Conservation (phyloP, 495 filamentous ascomycete species). For the Neurospora sublineolata region DNA sequence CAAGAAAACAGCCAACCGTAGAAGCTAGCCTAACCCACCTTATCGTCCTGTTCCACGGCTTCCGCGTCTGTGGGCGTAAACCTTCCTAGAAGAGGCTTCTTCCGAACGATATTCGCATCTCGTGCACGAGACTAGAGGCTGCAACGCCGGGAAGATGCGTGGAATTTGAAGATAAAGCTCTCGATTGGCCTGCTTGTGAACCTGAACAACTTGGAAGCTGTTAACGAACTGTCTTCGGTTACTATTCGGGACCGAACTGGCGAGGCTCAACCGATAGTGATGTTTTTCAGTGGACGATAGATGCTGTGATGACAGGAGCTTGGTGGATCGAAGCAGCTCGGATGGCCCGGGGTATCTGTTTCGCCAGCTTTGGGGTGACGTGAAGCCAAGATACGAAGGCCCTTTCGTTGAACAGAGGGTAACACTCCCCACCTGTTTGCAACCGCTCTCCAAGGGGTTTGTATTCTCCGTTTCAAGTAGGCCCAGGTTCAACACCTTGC, state of each 20-base stretch:
- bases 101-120: neutral
- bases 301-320: no score
- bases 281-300: no score
- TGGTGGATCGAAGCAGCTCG: no score
- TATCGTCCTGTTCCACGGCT: neutral
- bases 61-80: neutral
- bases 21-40: neutral
- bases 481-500: neutral
- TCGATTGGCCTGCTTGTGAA: neutral
- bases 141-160: neutral
- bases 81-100: neutral
- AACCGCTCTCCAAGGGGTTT: neutral
- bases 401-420: neutral
- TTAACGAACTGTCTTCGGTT: neutral
- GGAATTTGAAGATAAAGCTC: neutral
- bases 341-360: no score
- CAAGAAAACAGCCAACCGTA: neutral
- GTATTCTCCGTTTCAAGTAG: neutral
- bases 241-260: neutral
- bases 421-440: neutral
- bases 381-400: neutral
- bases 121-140: neutral
- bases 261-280: no score
- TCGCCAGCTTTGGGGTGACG: no score
- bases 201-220: neutral